A percentile compares a stretch with the other conserved stretches of the same genome.
These are phyloP conservation scores for Cladosporium sp. DNA, from an alignment of 2,329 filamentous ascomycete species.

Conservation along the genomic window DNA sequence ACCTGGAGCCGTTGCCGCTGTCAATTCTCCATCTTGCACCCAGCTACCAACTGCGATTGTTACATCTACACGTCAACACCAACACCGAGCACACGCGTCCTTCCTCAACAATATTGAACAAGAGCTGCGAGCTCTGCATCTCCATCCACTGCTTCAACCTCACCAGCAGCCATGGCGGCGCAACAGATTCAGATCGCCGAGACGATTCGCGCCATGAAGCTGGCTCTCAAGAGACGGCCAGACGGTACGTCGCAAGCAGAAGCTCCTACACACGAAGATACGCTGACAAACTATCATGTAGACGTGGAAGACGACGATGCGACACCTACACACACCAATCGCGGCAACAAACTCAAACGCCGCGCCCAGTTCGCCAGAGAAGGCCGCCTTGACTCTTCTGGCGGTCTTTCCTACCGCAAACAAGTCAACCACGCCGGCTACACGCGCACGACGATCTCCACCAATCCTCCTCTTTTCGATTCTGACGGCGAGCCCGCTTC, in stretches of 20 bases:
- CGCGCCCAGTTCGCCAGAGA: slow-evolving; percentile 66
- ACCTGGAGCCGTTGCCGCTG: no score
- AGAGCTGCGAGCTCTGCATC: no score
- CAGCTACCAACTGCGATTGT: no score
- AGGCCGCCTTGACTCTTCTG: slow-evolving; percentile 64
- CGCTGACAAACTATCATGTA: slow-evolving; percentile 34
- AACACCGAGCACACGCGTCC: no score
- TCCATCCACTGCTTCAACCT: background rate
- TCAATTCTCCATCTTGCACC: no score
- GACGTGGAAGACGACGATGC: slow-evolving; percentile 75
- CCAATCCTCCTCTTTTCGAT: slow-evolving; percentile 69
- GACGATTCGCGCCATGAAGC: slow-evolving; percentile 65
- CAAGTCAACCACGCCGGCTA: slow-evolving; percentile 70
- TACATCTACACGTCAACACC: no score
- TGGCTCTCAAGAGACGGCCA: slow-evolving; percentile 58
- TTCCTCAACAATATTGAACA: no score
- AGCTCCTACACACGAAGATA: background rate
- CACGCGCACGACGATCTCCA: slow-evolving; percentile 66
- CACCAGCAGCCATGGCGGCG: slow-evolving; percentile 38
- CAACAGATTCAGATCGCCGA: slow-evolving; percentile 59
- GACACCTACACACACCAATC: slow-evolving; percentile 66
- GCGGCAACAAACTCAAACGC: slow-evolving; percentile 75
- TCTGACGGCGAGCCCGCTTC: slow-evolving; percentile 59
- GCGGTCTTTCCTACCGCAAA: slow-evolving; percentile 48
- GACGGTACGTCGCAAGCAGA: slow-evolving; percentile 47